A percentile compares a stretch with the other conserved stretches of the same genome.
Conservation (phyloP, 2,329 filamentous ascomycete genomes). For the Fusarium denticulatum region DNA sequence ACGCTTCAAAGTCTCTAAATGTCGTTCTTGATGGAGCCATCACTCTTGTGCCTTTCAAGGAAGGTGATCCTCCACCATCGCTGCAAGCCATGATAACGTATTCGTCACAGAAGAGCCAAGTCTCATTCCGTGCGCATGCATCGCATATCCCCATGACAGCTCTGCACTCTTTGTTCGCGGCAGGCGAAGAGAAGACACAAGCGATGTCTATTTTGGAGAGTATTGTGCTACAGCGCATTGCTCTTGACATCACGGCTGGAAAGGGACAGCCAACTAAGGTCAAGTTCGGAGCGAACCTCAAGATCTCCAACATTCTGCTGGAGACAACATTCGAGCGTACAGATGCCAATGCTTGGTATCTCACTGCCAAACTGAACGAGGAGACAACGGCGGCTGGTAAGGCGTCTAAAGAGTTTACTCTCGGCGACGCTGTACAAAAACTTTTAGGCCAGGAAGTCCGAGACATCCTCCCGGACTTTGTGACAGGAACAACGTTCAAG, state of each 20-base stretch:
- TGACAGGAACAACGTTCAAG: rapidly evolving
- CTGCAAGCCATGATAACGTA: not conserved
- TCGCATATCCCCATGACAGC: not conserved
- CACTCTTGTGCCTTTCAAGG: rapidly evolving
- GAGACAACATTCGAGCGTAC: not conserved
- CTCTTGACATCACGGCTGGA: rapidly evolving
- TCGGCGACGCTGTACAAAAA: not conserved
- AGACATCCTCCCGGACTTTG: rapidly evolving
- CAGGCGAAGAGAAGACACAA: rapidly evolving
- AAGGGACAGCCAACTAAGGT: rapidly evolving
- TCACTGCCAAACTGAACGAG: rapidly evolving
- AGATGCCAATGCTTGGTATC: rapidly evolving
- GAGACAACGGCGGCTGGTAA: rapidly evolving
- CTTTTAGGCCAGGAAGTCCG: rapidly evolving
- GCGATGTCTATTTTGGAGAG: rapidly evolving
- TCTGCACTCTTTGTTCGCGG: rapidly evolving
- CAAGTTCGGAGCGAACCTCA: rapidly evolving
- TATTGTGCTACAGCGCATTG: not conserved
- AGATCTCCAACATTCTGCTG: rapidly evolving
- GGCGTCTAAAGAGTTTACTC: rapidly evolving
- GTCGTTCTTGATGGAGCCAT: not conserved
- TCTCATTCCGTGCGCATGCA: rapidly evolving
- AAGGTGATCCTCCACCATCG: rapidly evolving
- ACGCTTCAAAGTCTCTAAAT: rapidly evolving
- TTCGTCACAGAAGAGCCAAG: rapidly evolving